phyloP scores from a whole-genome alignment of 495 filamentous ascomycete species.

The Choiromyces venosus region DNA sequence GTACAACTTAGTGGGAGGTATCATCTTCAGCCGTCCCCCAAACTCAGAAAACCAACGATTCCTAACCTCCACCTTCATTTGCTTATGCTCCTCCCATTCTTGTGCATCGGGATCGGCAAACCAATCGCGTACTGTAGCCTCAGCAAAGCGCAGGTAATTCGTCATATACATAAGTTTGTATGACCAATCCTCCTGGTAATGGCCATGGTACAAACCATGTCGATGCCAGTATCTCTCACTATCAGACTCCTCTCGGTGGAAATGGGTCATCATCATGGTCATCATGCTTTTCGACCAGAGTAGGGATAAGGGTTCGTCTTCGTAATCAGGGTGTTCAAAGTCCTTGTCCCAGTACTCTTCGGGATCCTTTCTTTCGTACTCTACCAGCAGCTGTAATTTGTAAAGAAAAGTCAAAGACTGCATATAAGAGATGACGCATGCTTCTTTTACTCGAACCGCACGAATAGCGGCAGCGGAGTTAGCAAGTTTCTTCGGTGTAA shows the following conservation, averaged over 20 bases:
- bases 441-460: neutral
- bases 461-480: neutral
- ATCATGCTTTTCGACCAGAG: conserved; percentile 1
- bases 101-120: neutral
- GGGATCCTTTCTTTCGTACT: neutral
- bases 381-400: neutral
- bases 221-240: conserved; percentile 1
- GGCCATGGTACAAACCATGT: neutral
- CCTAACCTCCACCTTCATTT: neutral
- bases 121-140: neutral
- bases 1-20: neutral
- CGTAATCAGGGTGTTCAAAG: neutral
- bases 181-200: neutral
- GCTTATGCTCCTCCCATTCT: neutral
- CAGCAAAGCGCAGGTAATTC: neutral
- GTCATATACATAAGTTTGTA: conserved; percentile 3
- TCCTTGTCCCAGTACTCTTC: neutral
- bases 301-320: neutral
- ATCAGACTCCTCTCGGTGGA: neutral
- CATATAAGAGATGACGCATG: neutral
- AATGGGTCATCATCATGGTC: conserved; percentile 4
- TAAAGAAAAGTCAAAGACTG: conserved; percentile 1
- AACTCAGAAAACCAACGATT: neutral
- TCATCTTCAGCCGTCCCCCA: neutral
- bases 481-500: neutral